Evolutionary conservation across 306 rosid species (phyloP).

Genomic region (Sechiopsis laciniata): DNA sequence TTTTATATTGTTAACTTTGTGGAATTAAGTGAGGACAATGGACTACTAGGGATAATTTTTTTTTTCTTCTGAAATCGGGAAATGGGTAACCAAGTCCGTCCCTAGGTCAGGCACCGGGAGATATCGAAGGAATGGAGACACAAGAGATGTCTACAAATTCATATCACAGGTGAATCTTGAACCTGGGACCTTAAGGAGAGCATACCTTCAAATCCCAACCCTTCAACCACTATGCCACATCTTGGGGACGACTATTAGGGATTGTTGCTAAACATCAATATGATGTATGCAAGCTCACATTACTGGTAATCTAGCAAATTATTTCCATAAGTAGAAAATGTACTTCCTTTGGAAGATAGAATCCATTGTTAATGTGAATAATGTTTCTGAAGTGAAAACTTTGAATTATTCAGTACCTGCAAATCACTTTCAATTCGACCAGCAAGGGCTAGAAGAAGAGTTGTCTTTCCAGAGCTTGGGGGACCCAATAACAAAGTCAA

Average conservation of each 20-base stretch:
- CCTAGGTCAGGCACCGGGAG: no score
- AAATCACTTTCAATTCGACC: slow-evolving; percentile 81
- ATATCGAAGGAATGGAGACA: no score
- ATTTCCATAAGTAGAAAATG: not conserved
- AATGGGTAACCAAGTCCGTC: no score
- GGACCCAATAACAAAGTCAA: slow-evolving; percentile 88
- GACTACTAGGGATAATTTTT: no score
- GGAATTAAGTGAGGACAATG: not conserved
- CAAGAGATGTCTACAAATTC: no score
- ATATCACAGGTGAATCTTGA: no score
- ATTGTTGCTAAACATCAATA: not conserved
- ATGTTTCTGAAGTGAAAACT: not conserved
- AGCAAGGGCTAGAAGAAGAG: slow-evolving; percentile 85
- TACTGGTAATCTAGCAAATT: not conserved
- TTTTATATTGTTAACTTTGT: not conserved
- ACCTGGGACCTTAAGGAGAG: no score
- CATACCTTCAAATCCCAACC: no score
- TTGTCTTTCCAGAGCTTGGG: slow-evolving; percentile 95
- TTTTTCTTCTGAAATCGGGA: no score
- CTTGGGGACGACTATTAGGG: not conserved
- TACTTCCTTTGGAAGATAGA: not conserved
- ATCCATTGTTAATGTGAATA: not conserved
- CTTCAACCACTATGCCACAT: no score
- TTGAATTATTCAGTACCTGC: slow-evolving; percentile 49
- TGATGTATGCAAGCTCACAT: not conserved